Base-by-base conservation (phyloP, 306 rosid species). In the Ochetophila trinervis region DNA sequence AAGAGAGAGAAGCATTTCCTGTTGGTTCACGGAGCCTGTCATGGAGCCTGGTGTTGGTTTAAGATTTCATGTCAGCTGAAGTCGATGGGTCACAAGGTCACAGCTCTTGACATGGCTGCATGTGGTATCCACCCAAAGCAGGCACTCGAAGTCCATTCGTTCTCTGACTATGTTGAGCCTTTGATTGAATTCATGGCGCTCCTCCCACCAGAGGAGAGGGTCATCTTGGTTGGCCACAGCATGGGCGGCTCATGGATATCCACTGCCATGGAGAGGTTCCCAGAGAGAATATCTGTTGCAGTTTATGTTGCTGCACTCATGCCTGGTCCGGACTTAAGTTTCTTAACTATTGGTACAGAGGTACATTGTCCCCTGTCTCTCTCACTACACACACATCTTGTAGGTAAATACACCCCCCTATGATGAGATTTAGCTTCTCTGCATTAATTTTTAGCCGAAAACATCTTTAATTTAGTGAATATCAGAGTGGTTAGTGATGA, bases 21-120 rank as follows among this genome's bases (percentile, higher is more conserved):
- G 49, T 59, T 82, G 66, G 78, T 82, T 57, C 96, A 88, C 34
- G 92, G 92, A 36, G 72, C 84, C 0, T 53, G 84, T 23, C 85
- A 76, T 63, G 96, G 96, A 10, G 90, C 84, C 0, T 86, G 95
- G 90, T 73, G 85, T 53, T 89, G 96, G 90, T 84, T 76, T 9
- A 86, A 83, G 78, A 36, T 84, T 1, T 5, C 53, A 11, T 36
- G 77, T 44, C 19, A 69, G 56, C 57, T 86, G 22, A 72, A 74
- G 69, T 74, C 84, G 0, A 54, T 16, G 30, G 88, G 87, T 18
- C 87, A 78, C 69, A 6, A 52, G 21, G 88, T 84, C 12, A 84
- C 88, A 8, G 48, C 79, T 18, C 55, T 84, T 24, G 88, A 89
- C 80, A 54, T 82, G 79, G 84, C 84, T 4, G 85, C 84, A 16